Base-by-base conservation (phyloP, 164 flowering plant species). In the Buxus sempervirens region DNA sequence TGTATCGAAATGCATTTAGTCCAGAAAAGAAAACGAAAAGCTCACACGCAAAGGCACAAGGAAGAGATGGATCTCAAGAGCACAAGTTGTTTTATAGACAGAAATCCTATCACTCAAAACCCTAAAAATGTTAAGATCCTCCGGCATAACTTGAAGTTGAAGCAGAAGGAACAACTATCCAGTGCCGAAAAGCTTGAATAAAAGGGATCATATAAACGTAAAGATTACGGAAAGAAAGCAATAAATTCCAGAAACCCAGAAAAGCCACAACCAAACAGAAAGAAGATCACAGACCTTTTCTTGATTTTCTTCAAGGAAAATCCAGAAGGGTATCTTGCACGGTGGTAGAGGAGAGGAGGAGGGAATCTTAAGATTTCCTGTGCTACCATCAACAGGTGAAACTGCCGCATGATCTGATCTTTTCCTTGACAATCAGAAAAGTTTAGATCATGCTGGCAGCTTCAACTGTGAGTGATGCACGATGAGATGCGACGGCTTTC, bases 371-470 rank as follows among this genome's bases (percentile, higher is more conserved):
- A 61, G 59, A 42, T 75, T 74, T 65, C 26, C 49, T 71, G 75
- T 79, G 85, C 80, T 53, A 55, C 80, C 80, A 79, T 56, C 75
- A 83, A 72, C 86, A 58, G 91, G 84, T 87, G 91, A 87, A 87
- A 77, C 91, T 82, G 81, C 87, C 86, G 67, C 83, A 87, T 87
- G 91, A 87, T 85, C 91, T 87, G 79, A 80, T 79, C 83, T 63
- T 66, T n/a, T 55, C 76, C 77, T 75, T 69, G 23, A 23, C n/a
- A 58, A 10, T 28, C 65, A 75, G 76, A 45, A 32, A 62, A 53
- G 79, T 79, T 85, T 74, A 88, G 93, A 88, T 86, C 93, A 88
- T 81, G 93, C 93, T 88, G 90, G 93, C 93, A 88, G 93, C 93
- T 88, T 88, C 89, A 88, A 77, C 90, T 62, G 82, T 54, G 73